Percentiles rank a stretch among this genome's conserved stretches.
Conservation (phyloP, 371 early-diverging fungal species). For the Zychaea mexicana region DNA sequence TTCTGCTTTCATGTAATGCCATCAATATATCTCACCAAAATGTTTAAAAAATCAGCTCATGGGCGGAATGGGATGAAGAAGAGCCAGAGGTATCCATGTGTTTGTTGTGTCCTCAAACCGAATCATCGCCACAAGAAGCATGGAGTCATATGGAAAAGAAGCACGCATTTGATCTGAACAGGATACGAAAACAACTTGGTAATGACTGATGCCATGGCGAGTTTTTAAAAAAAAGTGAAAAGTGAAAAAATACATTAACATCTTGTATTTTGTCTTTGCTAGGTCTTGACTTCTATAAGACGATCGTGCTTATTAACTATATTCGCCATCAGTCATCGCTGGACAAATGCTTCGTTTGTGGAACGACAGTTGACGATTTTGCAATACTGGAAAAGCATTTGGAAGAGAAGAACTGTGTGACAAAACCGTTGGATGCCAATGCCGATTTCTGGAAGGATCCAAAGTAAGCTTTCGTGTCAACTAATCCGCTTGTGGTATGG, state of each 20-base stretch:
- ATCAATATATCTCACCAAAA: not conserved
- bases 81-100: constrained; percentile 71
- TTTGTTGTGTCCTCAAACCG: constrained; percentile 73
- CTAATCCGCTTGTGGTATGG: not conserved
- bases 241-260: not conserved
- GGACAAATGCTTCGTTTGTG: constrained; percentile 76
- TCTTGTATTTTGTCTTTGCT: not conserved
- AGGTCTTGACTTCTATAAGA: constrained; percentile 83
- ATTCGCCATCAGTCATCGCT: constrained; percentile 77
- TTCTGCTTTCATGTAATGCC: not conserved
- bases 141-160: constrained; percentile 72
- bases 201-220: constrained; percentile 4
- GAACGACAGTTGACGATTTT: constrained; percentile 47
- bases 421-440: constrained; percentile 48
- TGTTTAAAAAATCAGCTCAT: constrained; percentile 36
- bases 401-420: constrained; percentile 48
- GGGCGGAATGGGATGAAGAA: constrained; percentile 87
- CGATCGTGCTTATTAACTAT: constrained; percentile 85
- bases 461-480: constrained; percentile 36
- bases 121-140: constrained; percentile 64
- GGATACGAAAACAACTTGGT: constrained; percentile 55
- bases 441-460: constrained; percentile 78
- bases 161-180: constrained; percentile 78
- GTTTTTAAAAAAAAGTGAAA: not conserved
- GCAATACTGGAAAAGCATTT: constrained; percentile 56